Evolutionary conservation across 208 protist species (phyloP), one percentile per base, ranked within the genome.

Genomic region (Trypanosoma avium): DNA sequence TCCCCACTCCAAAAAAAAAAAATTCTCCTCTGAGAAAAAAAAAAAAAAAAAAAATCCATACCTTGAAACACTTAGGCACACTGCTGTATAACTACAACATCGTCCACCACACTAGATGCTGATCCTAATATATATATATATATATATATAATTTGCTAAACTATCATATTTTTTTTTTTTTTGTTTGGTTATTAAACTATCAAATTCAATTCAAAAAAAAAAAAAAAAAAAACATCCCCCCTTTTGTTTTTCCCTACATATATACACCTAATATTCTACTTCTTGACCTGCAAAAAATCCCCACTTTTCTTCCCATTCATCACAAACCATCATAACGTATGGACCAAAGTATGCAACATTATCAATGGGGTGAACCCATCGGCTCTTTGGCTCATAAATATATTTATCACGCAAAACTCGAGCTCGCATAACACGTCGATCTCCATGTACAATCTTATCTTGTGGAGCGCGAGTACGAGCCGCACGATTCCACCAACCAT

Each of bases 251-350:
- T 33, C 46, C 21, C 46, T 40, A 58, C 4, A 58, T 19, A 13
- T 4, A 42, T 58, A 35, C 47, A 56, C 52, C n/a, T 90, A 96
- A 74, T 92, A 96, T 76, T 92, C 84, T 50, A 91, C 86, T 70
- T 96, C 88, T 76, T 93, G 86, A 54, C 90, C 90, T 0, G 88
- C 88, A 58, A 96, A 94, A 72, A 96, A 96, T 22, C 90, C 90
- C 90, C 90, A 96, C 80, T 96, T 96, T 76, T 96, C 90, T 70
- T 96, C 87, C 88, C 86, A 93, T 71, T 96, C 90, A 55, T 96
- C 90, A 53, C 85, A 84, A 26, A 93, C 86, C 90, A 96, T 96
- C 81, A 92, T 94, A 24, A 96, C 86, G 68, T 96, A 96, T 30
- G 86, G 86, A 54, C 81, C 82, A 52, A 96, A 92, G 79, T 93